These are phyloP conservation scores for Eutrema japonicum DNA, from an alignment of 345 rosid genomes.

Conservation along the genomic window DNA sequence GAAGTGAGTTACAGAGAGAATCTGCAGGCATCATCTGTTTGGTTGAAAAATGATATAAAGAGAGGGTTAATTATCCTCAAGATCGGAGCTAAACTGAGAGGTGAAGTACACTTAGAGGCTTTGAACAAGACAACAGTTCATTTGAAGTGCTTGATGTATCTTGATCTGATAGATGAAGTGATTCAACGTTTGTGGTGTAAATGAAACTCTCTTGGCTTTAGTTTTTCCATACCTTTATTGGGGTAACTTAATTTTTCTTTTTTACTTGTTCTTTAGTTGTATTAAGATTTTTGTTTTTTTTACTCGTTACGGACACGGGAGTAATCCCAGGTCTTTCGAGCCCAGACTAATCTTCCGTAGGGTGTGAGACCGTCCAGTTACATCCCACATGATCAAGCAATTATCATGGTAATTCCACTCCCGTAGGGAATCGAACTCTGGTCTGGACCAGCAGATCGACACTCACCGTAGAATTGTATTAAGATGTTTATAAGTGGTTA, in stretches of 20 bases:
- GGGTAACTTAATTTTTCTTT: background rate
- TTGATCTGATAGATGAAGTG: slow-evolving; percentile 23
- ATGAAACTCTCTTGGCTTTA: slow-evolving; percentile 8
- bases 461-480: background rate
- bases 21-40: slow-evolving; percentile 14
- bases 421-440: too few relatives aligned
- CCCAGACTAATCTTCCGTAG: background rate
- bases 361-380: too few relatives aligned
- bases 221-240: background rate
- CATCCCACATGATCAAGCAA: too few relatives aligned
- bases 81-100: slow-evolving; percentile 35
- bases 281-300: background rate
- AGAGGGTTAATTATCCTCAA: slow-evolving; percentile 33
- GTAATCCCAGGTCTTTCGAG: background rate
- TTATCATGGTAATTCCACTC: too few relatives aligned
- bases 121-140: slow-evolving; percentile 32
- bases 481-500: background rate
- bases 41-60: slow-evolving; percentile 43
- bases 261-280: background rate
- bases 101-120: slow-evolving; percentile 37
- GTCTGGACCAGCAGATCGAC: too few relatives aligned
- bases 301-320: too few relatives aligned
- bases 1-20: slow-evolving; percentile 33
- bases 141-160: slow-evolving; percentile 41
- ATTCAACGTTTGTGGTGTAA: slow-evolving; percentile 38